Evolutionary conservation across 129 eudicot species (phyloP).

Genomic region (Flaveria bidentis): DNA sequence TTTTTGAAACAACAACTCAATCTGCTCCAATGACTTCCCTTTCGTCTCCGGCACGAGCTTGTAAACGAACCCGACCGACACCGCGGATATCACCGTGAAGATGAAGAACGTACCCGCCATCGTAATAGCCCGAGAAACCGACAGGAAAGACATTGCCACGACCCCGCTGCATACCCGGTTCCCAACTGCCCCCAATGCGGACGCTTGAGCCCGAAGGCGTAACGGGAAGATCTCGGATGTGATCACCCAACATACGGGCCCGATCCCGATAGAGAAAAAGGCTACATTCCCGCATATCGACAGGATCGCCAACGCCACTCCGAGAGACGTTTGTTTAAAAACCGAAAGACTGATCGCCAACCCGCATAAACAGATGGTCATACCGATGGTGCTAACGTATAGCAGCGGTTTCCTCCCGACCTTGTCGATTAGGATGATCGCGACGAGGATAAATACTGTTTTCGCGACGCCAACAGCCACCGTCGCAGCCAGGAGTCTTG

Average conservation of each 20-base stretch:
- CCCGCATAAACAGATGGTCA: slow-evolving; percentile 58
- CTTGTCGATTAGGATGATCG: slow-evolving; percentile 56
- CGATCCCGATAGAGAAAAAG: slow-evolving; percentile 79
- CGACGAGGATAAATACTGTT: slow-evolving; percentile 57
- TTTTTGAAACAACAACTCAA: slow-evolving; percentile 61
- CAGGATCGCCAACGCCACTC: slow-evolving; percentile 48
- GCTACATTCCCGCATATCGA: slow-evolving; percentile 74
- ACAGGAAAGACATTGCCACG: slow-evolving; percentile 68
- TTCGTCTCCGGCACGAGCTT: slow-evolving; percentile 70
- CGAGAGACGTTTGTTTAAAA: slow-evolving; percentile 38
- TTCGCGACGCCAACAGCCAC: slow-evolving; percentile 72
- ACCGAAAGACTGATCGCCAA: slow-evolving; percentile 51
- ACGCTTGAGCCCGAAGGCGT: slow-evolving; percentile 76
- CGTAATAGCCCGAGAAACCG: slow-evolving; percentile 60
- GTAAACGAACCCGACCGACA: slow-evolving; percentile 59
- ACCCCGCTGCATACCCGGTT: slow-evolving; percentile 73
- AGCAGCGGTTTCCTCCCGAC: slow-evolving; percentile 68
- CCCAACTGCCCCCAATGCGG: slow-evolving; percentile 69
- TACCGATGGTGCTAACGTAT: slow-evolving; percentile 67
- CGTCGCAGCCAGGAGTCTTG: slow-evolving; percentile 64
- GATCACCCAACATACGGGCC: slow-evolving; percentile 78
- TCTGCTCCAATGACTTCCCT: slow-evolving; percentile 78
- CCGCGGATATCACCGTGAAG: slow-evolving; percentile 55
- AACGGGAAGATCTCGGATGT: slow-evolving; percentile 74
- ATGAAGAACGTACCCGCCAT: slow-evolving; percentile 65